Evolutionary conservation across 805 yeast genomes (phyloP).

Genomic region (Wickerhamiella brachini): DNA sequence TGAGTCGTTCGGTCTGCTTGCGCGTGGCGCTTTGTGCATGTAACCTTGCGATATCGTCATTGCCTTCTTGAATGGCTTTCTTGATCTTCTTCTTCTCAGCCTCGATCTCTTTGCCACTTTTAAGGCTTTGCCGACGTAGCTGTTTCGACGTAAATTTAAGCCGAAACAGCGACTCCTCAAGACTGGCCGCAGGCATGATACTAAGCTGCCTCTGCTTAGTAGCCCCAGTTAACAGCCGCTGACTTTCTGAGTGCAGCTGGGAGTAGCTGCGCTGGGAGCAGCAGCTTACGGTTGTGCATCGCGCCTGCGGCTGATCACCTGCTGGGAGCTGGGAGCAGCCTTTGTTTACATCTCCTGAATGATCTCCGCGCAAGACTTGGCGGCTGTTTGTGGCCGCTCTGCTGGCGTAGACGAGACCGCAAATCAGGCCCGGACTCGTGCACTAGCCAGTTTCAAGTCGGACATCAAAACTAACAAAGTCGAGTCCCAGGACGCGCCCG

Average conservation of each 20-base stretch:
- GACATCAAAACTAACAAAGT: constrained; percentile 13
- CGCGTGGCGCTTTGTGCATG: constrained; percentile 95
- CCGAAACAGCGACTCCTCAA: constrained; percentile 21
- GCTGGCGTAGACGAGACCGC: neutral
- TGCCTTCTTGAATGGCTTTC: constrained; percentile 74
- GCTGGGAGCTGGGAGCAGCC: neutral
- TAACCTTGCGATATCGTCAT: constrained; percentile 80
- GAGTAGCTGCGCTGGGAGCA: too few relatives aligned
- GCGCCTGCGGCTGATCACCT: too few relatives aligned
- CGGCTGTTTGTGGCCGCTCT: neutral
- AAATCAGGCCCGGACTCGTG: neutral
- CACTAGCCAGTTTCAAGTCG: constrained; percentile 9
- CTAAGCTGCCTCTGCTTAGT: neutral
- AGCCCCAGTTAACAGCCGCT: too few relatives aligned
- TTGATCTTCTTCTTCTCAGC: constrained; percentile 79
- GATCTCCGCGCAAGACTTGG: constrained; percentile 1
- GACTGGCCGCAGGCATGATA: neutral
- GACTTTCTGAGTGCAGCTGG: too few relatives aligned
- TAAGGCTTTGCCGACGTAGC: constrained; percentile 74
- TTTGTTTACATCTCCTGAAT: neutral
- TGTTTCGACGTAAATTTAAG: constrained; percentile 80
- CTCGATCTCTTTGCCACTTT: constrained; percentile 81
- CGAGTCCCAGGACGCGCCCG: constrained; percentile 7
- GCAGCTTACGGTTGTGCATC: too few relatives aligned
- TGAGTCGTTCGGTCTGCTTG: constrained; percentile 74